Evolutionary conservation across 768 basidiomycete species (phyloP), one percentile per base, ranked within the genome.

Genomic region (Boletus sensibilis): DNA sequence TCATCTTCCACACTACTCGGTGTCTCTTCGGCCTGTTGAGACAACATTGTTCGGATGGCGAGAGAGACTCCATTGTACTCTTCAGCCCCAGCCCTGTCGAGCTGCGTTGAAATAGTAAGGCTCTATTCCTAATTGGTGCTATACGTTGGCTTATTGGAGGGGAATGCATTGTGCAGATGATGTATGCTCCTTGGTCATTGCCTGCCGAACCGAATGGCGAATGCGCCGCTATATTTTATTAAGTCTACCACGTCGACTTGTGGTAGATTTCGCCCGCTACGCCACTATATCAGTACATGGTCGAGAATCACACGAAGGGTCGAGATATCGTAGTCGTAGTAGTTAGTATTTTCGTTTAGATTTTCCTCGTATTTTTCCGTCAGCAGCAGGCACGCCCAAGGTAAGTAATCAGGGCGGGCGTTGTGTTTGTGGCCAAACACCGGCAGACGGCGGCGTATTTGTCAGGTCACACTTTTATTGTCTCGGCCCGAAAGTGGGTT

Each of bases 401-500:
- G 68, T 68, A 68, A 57, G 67, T 70, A 50, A 59, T 66, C 35
- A 57, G 64, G 64, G 64, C 60, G 50, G 59, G 54, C 29, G 51
- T 56, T 64, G 54, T 68, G 45, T 69, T 69, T 71, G 58, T 61
- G 56, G 43, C 68, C 68, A 71, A 69, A 71, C 60, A 69, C 61
- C 69, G 68, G 67, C 61, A 70, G 61, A 66, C 55, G 65, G 61
- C 64, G 68, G 59, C 58, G 34, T 64, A 64, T 65, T 65, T 66
- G 65, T 72, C 69, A 70, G 52, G 58, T 64, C 52, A 60, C 57
- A 49, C 61, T 64, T 72, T 66, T 69, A 76, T 63, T 64, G 43
- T 80, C 67, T 77, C 80, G 79, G 81, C 74, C 80, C 81, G 81
- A 81, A 78, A 78, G 66, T 62, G 65, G 66, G 75, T 78, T 82